A percentile compares a stretch with the other conserved stretches of the same genome.
Conservation (phyloP, 352 stramenopile genomes). For the Elongisporangium prolatum region DNA sequence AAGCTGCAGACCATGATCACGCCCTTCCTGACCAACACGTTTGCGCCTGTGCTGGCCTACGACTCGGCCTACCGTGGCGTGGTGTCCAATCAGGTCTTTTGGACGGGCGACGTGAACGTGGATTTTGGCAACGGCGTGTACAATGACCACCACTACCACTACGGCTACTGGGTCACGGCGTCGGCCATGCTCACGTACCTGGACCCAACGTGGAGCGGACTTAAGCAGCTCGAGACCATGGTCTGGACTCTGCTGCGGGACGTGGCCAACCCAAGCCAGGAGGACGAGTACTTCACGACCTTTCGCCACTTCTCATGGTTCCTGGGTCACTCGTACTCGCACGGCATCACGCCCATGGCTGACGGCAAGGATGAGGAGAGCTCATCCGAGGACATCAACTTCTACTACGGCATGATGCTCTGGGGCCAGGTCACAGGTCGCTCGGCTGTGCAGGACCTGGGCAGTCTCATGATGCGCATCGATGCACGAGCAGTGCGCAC, state of each 20-base stretch:
- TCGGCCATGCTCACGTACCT: constrained; percentile 61
- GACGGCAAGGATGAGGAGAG: constrained; percentile 77
- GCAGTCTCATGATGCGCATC: constrained; percentile 70
- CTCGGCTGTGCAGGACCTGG: constrained; percentile 55
- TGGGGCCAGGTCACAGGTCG: constrained; percentile 57
- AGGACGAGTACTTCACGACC: constrained; percentile 49
- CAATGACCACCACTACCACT: constrained; percentile 86
- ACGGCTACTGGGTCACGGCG: constrained; percentile 63
- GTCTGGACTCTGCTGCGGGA: constrained; percentile 67
- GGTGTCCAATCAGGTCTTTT: constrained; percentile 40
- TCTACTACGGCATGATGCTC: constrained; percentile 76
- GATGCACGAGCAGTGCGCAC: constrained; percentile 55
- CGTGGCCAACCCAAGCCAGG: constrained; percentile 53
- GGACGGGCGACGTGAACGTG: constrained; percentile 35
- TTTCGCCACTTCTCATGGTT: constrained; percentile 81
- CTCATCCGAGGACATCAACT: constrained; percentile 78
- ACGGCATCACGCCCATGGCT: constrained; percentile 47
- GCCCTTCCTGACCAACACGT: constrained; percentile 54
- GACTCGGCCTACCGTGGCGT: constrained; percentile 65
- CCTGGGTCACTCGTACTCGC: constrained; percentile 70
- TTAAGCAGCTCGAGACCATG: constrained; percentile 50
- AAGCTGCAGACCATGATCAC: constrained; percentile 56
- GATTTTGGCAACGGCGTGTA: constrained; percentile 79
- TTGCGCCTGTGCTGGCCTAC: constrained; percentile 48
- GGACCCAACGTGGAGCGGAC: constrained; percentile 51